These are phyloP conservation scores for Blastocladiella emersonii DNA, from an alignment of 371 early-diverging fungal species.

Conservation along the genomic window DNA sequence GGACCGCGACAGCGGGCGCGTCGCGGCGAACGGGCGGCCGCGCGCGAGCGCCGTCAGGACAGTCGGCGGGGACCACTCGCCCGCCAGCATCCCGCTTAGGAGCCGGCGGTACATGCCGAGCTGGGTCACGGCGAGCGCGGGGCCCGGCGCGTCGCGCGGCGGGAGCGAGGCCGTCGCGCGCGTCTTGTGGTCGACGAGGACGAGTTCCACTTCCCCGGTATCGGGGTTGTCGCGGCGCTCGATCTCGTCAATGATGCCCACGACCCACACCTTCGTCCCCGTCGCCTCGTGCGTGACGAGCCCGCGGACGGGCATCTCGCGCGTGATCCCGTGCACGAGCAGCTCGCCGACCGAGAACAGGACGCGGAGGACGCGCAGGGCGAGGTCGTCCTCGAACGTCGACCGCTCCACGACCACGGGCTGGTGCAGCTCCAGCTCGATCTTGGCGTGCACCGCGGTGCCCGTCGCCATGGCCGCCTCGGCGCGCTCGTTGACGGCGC, in stretches of 20 bases:
- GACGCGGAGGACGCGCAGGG: not conserved
- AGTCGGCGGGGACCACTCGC: too few relatives aligned
- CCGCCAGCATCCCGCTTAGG: too few relatives aligned
- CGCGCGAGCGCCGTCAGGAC: too few relatives aligned
- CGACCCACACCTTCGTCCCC: not conserved
- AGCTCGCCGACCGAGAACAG: not conserved
- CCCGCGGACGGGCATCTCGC: not conserved
- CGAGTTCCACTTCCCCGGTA: too few relatives aligned
- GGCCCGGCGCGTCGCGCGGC: too few relatives aligned
- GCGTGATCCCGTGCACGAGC: not conserved
- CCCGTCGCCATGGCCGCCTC: not conserved
- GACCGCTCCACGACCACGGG: not conserved
- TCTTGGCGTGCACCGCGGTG: not conserved
- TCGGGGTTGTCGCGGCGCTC: not conserved
- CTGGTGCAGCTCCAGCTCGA: not conserved
- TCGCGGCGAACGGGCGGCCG: too few relatives aligned
- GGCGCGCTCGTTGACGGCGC: not conserved
- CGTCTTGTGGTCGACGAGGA: too few relatives aligned
- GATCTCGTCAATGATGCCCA: not conserved
- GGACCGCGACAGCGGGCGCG: too few relatives aligned
- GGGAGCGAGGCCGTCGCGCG: too few relatives aligned
- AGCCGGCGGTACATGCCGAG: too few relatives aligned
- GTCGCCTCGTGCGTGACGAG: not conserved
- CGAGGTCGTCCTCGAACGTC: not conserved
- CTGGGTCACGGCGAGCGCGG: too few relatives aligned